Evolutionary conservation across 345 rosid species (phyloP).

Genomic region (Arabidopsis arenosa): DNA sequence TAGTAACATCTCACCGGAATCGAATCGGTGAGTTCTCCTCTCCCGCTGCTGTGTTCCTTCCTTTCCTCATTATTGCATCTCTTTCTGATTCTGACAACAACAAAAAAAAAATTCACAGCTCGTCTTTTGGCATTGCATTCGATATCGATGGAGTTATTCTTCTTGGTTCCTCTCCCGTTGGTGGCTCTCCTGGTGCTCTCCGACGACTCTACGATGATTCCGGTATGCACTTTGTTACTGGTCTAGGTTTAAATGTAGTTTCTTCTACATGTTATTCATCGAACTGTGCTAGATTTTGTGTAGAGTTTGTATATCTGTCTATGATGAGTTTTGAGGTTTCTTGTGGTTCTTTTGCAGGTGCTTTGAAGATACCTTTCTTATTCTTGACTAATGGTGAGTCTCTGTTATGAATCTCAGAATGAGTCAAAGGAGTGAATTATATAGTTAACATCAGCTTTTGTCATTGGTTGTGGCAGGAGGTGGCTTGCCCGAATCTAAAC

Average conservation of each 20-base stretch:
- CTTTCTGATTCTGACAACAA: background rate
- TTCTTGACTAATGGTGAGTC: constrained; percentile 83
- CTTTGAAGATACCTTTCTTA: constrained; percentile 72
- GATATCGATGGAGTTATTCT: constrained; percentile 90
- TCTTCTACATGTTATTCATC: too few relatives aligned
- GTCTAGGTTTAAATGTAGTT: too few relatives aligned
- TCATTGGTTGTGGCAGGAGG: constrained; percentile 60
- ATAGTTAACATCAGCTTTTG: background rate
- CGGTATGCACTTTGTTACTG: constrained; percentile 42
- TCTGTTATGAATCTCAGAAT: background rate
- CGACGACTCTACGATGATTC: constrained; percentile 58
- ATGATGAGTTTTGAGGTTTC: background rate
- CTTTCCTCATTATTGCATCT: constrained; percentile 28
- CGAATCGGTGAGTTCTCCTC: constrained; percentile 36
- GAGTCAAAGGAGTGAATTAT: background rate
- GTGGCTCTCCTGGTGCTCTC: constrained; percentile 72
- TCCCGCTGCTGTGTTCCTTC: background rate
- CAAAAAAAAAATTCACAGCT: constrained; percentile 38
- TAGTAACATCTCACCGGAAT: constrained; percentile 32
- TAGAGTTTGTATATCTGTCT: too few relatives aligned
- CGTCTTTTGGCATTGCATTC: constrained; percentile 78
- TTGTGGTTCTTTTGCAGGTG: constrained; percentile 50
- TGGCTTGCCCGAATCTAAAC: constrained; percentile 77
- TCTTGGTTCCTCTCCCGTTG: constrained; percentile 71
- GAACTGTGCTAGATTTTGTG: too few relatives aligned